These are phyloP conservation scores for Pholiota adiposa DNA, from an alignment of 1,284 basidiomycete genomes.

Conservation along the genomic window DNA sequence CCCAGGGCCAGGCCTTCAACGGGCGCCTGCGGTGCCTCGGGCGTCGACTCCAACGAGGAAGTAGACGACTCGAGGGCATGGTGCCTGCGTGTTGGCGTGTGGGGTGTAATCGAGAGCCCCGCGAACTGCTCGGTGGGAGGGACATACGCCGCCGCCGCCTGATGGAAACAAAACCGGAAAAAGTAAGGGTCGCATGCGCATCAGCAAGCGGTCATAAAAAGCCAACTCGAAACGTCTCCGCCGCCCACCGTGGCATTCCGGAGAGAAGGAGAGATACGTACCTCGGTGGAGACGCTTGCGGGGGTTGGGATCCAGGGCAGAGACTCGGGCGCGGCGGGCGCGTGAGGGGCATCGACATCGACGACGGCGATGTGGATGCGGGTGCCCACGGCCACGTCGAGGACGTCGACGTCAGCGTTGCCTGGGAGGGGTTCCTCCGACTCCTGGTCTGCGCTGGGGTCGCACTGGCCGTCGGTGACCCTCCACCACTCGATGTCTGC, in stretches of 20 bases:
- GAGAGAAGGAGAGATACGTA: slow-evolving; percentile 24
- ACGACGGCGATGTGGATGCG: slow-evolving; percentile 26
- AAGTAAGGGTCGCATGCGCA: slow-evolving; percentile 9
- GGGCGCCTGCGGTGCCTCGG: slow-evolving; percentile 46
- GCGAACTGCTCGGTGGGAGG: slow-evolving; percentile 50
- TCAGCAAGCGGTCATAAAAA: slow-evolving; percentile 2
- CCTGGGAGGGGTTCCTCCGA: slow-evolving; percentile 32
- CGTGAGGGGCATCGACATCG: slow-evolving; percentile 34
- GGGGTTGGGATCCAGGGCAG: slow-evolving; percentile 29
- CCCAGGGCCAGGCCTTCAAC: slow-evolving; percentile 46
- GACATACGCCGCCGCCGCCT: slow-evolving; percentile 31
- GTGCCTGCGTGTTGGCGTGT: slow-evolving; percentile 49
- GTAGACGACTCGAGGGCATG: slow-evolving; percentile 50
- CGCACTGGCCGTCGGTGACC: slow-evolving; percentile 70
- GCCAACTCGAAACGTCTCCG: background rate
- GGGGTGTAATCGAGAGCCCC: slow-evolving; percentile 54
- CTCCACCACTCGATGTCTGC: slow-evolving; percentile 87
- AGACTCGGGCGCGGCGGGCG: slow-evolving; percentile 23
- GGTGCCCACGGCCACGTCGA: slow-evolving; percentile 26
- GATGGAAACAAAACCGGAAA: slow-evolving; percentile 16
- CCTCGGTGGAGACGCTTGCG: slow-evolving; percentile 35
- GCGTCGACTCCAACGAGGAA: slow-evolving; percentile 63
- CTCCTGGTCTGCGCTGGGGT: slow-evolving; percentile 46
- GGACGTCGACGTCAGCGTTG: slow-evolving; percentile 33
- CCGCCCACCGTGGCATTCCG: background rate